Conservation (phyloP, 2,329 filamentous ascomycete genomes). For the Nectriaceae sp. region DNA sequence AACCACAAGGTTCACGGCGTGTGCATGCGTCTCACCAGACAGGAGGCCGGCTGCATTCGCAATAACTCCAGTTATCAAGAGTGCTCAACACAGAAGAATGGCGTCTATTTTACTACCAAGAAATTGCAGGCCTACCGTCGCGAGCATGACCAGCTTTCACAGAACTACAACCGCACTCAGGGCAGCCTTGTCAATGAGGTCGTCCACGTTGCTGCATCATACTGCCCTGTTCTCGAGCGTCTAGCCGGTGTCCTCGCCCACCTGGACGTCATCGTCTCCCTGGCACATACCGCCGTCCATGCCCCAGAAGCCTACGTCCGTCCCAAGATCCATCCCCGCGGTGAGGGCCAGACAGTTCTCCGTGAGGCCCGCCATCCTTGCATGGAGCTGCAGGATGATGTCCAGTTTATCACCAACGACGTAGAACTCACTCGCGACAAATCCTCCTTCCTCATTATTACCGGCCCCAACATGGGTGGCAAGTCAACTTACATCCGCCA, state of each 20-base stretch:
- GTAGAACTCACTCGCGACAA: conserved; percentile 75
- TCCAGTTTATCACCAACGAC: conserved; percentile 98
- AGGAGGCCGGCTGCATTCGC: conserved; percentile 88
- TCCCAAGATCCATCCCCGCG: conserved; percentile 86
- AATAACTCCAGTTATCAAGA: conserved; percentile 90
- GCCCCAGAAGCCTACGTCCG: conserved; percentile 90
- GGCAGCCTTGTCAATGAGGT: conserved; percentile 89
- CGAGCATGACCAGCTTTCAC: conserved; percentile 90
- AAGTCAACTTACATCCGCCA: conserved; percentile 99
- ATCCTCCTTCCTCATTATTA: conserved; percentile 94
- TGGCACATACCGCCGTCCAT: conserved; percentile 91
- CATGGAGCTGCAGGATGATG: conserved; percentile 98
- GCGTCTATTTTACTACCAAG: conserved; percentile 94
- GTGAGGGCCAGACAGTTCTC: conserved; percentile 85
- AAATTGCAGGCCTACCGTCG: conserved; percentile 77
- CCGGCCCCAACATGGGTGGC: conserved; percentile 97
- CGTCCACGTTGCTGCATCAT: conserved; percentile 89
- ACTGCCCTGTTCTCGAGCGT: conserved; percentile 88
- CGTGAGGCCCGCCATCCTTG: conserved; percentile 94
- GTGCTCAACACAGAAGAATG: conserved; percentile 98
- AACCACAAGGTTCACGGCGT: conserved; percentile 95
- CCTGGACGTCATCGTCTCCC: conserved; percentile 90
- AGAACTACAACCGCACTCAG: conserved; percentile 95
- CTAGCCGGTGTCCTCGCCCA: conserved; percentile 88
- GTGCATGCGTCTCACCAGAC: conserved; percentile 92